Percentiles rank a stretch among this genome's conserved stretches.
These are phyloP conservation scores for Cucumis melo DNA, from an alignment of 306 rosid species.

Conservation along the genomic window DNA sequence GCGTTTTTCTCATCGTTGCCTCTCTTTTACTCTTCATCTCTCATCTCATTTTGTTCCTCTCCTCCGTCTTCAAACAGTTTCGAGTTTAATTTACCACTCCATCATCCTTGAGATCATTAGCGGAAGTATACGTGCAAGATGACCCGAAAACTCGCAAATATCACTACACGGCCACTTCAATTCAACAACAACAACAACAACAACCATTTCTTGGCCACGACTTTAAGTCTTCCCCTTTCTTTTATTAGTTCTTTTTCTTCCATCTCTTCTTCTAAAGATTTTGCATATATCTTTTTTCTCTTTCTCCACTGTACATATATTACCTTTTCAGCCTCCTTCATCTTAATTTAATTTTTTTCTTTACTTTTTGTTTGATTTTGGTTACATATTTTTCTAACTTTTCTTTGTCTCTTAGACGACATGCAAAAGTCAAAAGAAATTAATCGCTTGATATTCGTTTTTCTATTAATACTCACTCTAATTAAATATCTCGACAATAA, in stretches of 20 bases:
- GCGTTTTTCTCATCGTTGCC: constrained; percentile 10
- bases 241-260: neutral
- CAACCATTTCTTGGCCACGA: neutral
- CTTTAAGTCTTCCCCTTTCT: neutral
- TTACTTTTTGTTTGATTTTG: neutral
- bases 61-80: constrained; percentile 6
- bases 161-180: no score
- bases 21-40: constrained; percentile 9
- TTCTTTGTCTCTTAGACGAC: no score
- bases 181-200: neutral
- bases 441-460: no score
- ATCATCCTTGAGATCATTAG: no score
- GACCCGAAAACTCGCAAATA: no score
- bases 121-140: no score
- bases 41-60: constrained; percentile 16
- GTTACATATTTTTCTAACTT: no score
- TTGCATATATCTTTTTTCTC: neutral
- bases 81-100: neutral
- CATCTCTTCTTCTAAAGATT: neutral
- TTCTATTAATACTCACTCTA: no score
- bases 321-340: neutral
- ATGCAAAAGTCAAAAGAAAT: no score
- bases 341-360: neutral
- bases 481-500: no score
- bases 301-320: neutral